These are phyloP conservation scores for Penicillium freii DNA, from an alignment of 2,329 filamentous ascomycete genomes.

Conservation along the genomic window DNA sequence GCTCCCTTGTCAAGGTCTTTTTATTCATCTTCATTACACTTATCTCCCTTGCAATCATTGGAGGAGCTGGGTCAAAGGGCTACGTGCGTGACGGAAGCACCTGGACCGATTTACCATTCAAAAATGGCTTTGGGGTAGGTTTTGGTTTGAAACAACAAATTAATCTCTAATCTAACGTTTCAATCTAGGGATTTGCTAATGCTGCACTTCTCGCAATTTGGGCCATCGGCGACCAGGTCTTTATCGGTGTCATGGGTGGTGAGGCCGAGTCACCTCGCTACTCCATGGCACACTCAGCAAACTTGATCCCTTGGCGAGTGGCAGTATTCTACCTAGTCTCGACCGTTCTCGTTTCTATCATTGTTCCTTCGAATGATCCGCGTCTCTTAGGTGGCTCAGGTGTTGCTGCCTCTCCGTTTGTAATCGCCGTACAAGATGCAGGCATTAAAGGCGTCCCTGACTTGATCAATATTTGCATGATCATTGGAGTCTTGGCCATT, in stretches of 20 bases:
- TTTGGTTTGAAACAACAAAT: no score
- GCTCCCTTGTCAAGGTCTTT: slow-evolving; percentile 41
- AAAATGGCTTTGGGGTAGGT: slow-evolving; percentile 32
- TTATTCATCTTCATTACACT: slow-evolving; percentile 39
- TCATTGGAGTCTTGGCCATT: no score
- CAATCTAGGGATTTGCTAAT: slow-evolving; percentile 30
- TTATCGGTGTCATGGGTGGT: slow-evolving; percentile 37
- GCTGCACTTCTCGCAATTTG: slow-evolving; percentile 31
- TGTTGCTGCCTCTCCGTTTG: slow-evolving; percentile 32
- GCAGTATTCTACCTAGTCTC: slow-evolving; percentile 31
- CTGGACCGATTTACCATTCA: slow-evolving; percentile 36
- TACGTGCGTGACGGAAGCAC: slow-evolving; percentile 32
- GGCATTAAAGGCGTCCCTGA: slow-evolving; percentile 31
- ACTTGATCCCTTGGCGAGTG: slow-evolving; percentile 31
- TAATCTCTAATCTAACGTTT: no score
- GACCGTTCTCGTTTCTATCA: slow-evolving; percentile 26
- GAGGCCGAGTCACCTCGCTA: slow-evolving; percentile 36
- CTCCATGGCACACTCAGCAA: slow-evolving; percentile 34
- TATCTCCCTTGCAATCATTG: slow-evolving; percentile 37
- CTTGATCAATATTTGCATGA: slow-evolving; percentile 26
- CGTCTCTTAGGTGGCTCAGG: slow-evolving; percentile 28
- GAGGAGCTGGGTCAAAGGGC: slow-evolving; percentile 41
- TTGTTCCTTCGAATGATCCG: slow-evolving; percentile 22
- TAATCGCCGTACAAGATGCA: slow-evolving; percentile 30
- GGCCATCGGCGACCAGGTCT: slow-evolving; percentile 34